Evolutionary conservation across 768 basidiomycete species (phyloP), one percentile per base, ranked within the genome.

Genomic region (Tulasnella sp.): DNA sequence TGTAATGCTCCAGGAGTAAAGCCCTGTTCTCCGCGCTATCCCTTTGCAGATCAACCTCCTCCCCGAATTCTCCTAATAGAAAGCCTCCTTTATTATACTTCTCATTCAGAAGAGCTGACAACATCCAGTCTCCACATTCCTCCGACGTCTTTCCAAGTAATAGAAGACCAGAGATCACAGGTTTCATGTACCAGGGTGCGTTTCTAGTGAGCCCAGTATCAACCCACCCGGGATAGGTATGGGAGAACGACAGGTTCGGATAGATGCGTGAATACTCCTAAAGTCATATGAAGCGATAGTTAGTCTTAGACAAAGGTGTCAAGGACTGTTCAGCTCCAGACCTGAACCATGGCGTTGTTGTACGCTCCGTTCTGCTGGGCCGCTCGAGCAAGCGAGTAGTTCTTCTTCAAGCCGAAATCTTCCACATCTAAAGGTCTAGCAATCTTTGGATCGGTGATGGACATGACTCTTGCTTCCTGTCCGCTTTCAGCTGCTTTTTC

Each of bases 201-300:
- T n/a, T 6, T 77, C 84, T 83, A n/a, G 84, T 82, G 9, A 85
- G 46, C 9, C 78, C 73, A 0, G 87, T 87, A n/a, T 84, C 82
- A 20, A 88, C 87, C 6, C 81, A 48, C 5, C 88, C 88, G 0
- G 88, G 88, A 74, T 81, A 82, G 37, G 84, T 83, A 79, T 88
- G 88, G 0, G 85, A 84, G 81, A 89, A 88, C 5, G 84, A 82
- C 44, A 88, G 82, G 40, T 81, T 83, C 9, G 86, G 86, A 46
- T 88, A 82, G 0, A 83, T 83, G 10, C 83, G 80, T 1, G 87
- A 84, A 77, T 86, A 87, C 81, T 85, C 85, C 83, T 82, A 55
- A 3, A 35, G 5, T 35, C 35, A 37, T 23, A 23, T 5, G 16
- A 74, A 20, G 40, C 51, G 2, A 71, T 23, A 11, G 11, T n/a